phyloP scores from a whole-genome alignment of 495 filamentous ascomycete genomes.

The Talaromyces adpressus region DNA sequence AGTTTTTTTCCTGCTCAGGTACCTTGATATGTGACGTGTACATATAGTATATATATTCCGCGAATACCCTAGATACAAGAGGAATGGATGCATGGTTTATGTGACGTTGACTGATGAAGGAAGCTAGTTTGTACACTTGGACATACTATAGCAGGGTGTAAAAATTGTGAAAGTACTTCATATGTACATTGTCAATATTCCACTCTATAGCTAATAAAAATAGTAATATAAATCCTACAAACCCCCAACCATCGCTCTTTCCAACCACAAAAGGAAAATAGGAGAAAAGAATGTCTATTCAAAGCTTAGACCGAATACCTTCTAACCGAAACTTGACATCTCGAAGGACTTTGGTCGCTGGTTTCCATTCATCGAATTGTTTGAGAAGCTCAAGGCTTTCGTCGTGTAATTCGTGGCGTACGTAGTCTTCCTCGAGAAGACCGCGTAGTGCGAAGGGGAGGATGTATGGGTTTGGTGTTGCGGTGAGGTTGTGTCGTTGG shows the following conservation, averaged over 20 bases:
- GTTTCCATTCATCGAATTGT: slow-evolving; percentile 94
- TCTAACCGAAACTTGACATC: slow-evolving; percentile 96
- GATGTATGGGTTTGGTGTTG: slow-evolving; percentile 71
- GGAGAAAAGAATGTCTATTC: not conserved
- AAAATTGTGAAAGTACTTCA: too few relatives aligned
- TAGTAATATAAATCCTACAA: not conserved
- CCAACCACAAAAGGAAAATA: not conserved
- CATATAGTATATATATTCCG: not conserved
- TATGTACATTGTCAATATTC: not conserved
- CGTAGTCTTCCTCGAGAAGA: slow-evolving; percentile 84
- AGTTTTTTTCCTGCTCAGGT: not conserved
- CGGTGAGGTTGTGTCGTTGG: slow-evolving; percentile 41
- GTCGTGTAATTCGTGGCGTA: slow-evolving; percentile 65
- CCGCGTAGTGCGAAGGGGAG: slow-evolving; percentile 93
- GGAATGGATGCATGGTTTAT: not conserved
- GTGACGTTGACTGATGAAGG: too few relatives aligned
- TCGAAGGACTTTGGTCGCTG: slow-evolving; percentile 78
- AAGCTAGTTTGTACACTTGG: too few relatives aligned
- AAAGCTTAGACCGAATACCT: slow-evolving; percentile 81
- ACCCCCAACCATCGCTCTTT: not conserved
- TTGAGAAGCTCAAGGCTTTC: slow-evolving; percentile 75
- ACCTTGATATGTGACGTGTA: not conserved
- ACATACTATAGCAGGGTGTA: too few relatives aligned
- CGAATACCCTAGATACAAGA: not conserved
- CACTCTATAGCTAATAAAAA: not conserved